Percentiles rank a stretch among this genome's conserved stretches.
Evolutionary conservation across 352 stramenopile genomes (phyloP).

Genomic region (Phytophthora brassicae): DNA sequence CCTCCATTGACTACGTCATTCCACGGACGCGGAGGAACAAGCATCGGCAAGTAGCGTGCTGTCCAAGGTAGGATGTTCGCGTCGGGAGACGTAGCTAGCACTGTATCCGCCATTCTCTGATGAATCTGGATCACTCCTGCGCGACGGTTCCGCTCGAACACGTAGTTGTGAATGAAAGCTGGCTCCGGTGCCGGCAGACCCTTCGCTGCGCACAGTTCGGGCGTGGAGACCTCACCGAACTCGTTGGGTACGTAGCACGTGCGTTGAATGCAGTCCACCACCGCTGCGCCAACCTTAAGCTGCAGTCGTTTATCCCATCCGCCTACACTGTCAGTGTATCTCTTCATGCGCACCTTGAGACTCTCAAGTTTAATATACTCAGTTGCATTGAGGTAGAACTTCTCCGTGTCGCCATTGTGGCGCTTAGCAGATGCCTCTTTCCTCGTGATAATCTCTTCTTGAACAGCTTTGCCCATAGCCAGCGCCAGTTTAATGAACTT

Average conservation of each 20-base stretch:
- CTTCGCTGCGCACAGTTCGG: constrained; percentile 34
- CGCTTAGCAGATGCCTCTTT: constrained; percentile 50
- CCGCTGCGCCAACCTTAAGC: constrained; percentile 86
- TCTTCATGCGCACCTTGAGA: constrained; percentile 45
- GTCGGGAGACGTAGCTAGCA: constrained; percentile 52
- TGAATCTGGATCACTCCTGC: constrained; percentile 79
- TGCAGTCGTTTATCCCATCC: constrained; percentile 89
- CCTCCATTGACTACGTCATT: constrained; percentile 87
- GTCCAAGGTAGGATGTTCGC: constrained; percentile 77
- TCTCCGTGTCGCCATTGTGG: constrained; percentile 14
- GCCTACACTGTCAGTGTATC: constrained; percentile 73
- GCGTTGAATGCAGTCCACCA: constrained; percentile 81
- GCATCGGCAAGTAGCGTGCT: constrained; percentile 94
- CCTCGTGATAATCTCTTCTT: constrained; percentile 70
- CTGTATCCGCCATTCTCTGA: constrained; percentile 50
- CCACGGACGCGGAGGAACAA: constrained; percentile 95
- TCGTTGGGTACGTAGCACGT: constrained; percentile 70
- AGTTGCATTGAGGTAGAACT: constrained; percentile 34
- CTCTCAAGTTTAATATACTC: constrained; percentile 38
- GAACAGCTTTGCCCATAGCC: constrained; percentile 69
- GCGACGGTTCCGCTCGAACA: constrained; percentile 82
- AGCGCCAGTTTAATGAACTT: constrained; percentile 86
- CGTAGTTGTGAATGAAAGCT: constrained; percentile 76
- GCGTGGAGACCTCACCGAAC: constrained; percentile 32
- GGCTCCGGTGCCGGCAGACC: constrained; percentile 31